phyloP scores from a whole-genome alignment of 352 stramenopile genomes.

The Globisporangium cederbergense region DNA sequence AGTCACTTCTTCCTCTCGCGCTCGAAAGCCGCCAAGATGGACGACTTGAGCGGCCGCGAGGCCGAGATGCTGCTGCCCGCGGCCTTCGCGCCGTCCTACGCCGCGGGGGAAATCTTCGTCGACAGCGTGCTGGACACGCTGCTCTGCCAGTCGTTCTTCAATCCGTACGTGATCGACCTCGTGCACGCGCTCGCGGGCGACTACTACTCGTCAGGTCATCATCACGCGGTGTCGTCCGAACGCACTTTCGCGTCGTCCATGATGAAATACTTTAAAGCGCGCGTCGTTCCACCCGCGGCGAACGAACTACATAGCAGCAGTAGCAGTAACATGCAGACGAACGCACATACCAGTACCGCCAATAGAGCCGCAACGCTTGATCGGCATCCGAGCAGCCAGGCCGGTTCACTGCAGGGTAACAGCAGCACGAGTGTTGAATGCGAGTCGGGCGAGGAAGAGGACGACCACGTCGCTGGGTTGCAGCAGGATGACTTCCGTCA shows the following conservation, averaged over 20 bases:
- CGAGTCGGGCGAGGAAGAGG: background rate
- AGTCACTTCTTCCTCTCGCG: constrained; percentile 7
- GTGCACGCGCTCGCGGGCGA: constrained; percentile 45
- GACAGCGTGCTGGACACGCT: constrained; percentile 58
- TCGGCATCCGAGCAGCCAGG: background rate
- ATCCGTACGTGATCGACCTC: constrained; percentile 63
- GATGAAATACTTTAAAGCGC: constrained; percentile 26
- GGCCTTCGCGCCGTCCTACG: constrained; percentile 43
- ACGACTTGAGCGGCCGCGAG: constrained; percentile 13
- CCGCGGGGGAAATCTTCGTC: constrained; percentile 57
- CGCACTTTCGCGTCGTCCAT: constrained; percentile 28
- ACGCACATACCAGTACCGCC: background rate
- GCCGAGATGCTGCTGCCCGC: constrained; percentile 26
- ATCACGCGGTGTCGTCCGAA: constrained; percentile 7
- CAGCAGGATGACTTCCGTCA: constrained; percentile 18
- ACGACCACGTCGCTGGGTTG: constrained; percentile 7
- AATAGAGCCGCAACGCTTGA: background rate
- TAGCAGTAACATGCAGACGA: background rate
- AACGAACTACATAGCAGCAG: background rate
- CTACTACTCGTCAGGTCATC: constrained; percentile 23
- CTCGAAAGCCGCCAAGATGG: constrained; percentile 16
- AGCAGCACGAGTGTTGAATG: background rate
- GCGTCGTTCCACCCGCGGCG: too few relatives aligned
- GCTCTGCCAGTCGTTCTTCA: constrained; percentile 73
- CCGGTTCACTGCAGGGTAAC: background rate